Evolutionary conservation across 345 rosid genomes (phyloP), one percentile per base, ranked within the genome.

Genomic region (Eucalyptus erythrocorys): DNA sequence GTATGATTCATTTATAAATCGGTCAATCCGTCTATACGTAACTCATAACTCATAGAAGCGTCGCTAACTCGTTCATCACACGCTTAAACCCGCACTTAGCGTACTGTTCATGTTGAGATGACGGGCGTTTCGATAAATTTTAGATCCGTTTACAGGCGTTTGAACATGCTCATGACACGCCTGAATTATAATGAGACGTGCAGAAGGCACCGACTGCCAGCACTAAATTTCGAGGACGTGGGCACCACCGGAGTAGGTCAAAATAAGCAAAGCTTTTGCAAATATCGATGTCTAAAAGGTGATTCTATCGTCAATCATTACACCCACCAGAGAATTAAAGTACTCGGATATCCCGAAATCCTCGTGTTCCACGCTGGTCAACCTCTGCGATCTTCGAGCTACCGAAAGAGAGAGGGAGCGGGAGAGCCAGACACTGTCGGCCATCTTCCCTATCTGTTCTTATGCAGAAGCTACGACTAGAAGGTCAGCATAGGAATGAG

Each of bases 11-110:
- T 57, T 57, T 57, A 26, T 57, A 57, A 57, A 57, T 1, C 0
- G n/a, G 30, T 57, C 0, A 57, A 51, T 21, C 0, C 0, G 0
- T 57, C 1, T 57, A 6, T 11, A 57, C 6, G 0, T 51, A 21
- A 51, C 26, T 51, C 24, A 24, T 57, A 10, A 10, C 1, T 57
- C 30, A 24, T 57, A 57, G 0, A 26, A 57, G 30, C 13, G 4
- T 57, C 24, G 30, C 0, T 57, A 22, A 57, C 57, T 57, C 2
- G 64, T 57, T 24, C 0, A 57, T 55, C 13, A 24, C 64, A 24
- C 1, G 6, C n/a, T 57, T 57, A 5, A 57, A 2, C 3, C 6
- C 12, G 13, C n/a, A 57, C 57, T 24, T 57, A 57, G 12, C 64
- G 7, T 57, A 10, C 13, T 10, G 6, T 26, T 57, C 64, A 6